A percentile compares a stretch with the other conserved stretches of the same genome.
Evolutionary conservation across 2,329 filamentous ascomycete genomes (phyloP).

Genomic region (Mariannaea elegans): DNA sequence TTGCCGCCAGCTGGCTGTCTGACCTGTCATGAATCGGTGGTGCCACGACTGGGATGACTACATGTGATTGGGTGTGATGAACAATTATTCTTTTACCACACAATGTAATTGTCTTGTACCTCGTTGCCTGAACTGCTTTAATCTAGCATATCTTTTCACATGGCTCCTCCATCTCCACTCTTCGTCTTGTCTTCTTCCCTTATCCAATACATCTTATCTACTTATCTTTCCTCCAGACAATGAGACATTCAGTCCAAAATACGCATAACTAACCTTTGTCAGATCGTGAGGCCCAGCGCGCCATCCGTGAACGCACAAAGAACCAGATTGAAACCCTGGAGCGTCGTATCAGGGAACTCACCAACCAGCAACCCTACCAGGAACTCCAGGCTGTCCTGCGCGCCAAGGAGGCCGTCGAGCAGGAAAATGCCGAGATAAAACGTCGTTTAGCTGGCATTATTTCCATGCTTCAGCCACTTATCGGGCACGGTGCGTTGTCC

Average conservation of each 20-base stretch:
- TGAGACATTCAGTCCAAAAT: background rate
- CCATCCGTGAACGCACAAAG: conserved; percentile 84
- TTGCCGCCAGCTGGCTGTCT: background rate
- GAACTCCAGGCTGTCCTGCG: conserved; percentile 80
- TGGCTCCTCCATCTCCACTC: background rate
- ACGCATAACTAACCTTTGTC: conserved; percentile 40
- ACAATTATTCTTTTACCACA: background rate
- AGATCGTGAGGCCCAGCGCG: conserved; percentile 86
- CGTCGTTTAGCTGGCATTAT: conserved; percentile 72
- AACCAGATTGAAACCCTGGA: conserved; percentile 81
- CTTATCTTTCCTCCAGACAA: background rate
- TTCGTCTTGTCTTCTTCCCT: conserved; percentile 1
- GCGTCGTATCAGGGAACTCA: conserved; percentile 76
- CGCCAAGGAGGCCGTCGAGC: conserved; percentile 79
- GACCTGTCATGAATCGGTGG: background rate
- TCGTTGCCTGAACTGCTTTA: background rate
- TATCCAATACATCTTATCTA: background rate
- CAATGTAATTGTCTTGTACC: background rate
- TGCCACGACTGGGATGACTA: background rate
- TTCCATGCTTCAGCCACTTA: conserved; percentile 68
- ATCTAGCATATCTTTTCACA: background rate
- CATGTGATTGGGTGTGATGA: background rate
- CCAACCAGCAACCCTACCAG: conserved; percentile 82
- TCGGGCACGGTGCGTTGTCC: conserved; percentile 45
- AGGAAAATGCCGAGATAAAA: conserved; percentile 82